phyloP scores from a whole-genome alignment of 108 stramenopile species.

The Skeletonema tropicum region DNA sequence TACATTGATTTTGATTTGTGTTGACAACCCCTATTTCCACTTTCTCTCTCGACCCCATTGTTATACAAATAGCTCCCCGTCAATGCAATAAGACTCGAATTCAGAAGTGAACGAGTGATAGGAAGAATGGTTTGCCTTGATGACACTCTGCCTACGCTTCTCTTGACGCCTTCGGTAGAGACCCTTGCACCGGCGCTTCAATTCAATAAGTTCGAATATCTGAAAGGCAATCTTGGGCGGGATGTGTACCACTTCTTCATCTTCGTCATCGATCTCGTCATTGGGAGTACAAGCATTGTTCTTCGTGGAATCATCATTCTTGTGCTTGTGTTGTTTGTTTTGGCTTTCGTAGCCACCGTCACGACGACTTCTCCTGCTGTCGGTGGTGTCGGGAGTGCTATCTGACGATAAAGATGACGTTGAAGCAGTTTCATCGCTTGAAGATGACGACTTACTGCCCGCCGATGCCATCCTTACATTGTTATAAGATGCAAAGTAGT shows the following conservation, averaged over 20 bases:
- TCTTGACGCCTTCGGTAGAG: conserved; percentile 22
- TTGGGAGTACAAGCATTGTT: not conserved
- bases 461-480: not conserved
- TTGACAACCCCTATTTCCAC: too few species aligned
- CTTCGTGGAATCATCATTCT: not conserved
- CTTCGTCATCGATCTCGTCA: not conserved
- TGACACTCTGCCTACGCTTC: not conserved
- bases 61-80: not conserved
- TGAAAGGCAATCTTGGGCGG: conserved; percentile 10
- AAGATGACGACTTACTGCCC: not conserved
- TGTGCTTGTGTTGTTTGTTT: not conserved
- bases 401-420: not conserved
- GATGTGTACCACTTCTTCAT: not conserved
- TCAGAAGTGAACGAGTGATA: not conserved
- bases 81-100: not conserved
- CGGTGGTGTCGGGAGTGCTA: not conserved
- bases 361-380: not conserved
- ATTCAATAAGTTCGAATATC: not conserved
- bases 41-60: not conserved
- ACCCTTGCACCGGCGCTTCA: not conserved
- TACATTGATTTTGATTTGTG: too few species aligned
- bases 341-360: not conserved
- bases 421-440: not conserved
- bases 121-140: not conserved
- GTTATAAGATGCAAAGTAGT: not conserved